Conservation (phyloP, 352 stramenopile species). For the Phytophthora brassicae region DNA sequence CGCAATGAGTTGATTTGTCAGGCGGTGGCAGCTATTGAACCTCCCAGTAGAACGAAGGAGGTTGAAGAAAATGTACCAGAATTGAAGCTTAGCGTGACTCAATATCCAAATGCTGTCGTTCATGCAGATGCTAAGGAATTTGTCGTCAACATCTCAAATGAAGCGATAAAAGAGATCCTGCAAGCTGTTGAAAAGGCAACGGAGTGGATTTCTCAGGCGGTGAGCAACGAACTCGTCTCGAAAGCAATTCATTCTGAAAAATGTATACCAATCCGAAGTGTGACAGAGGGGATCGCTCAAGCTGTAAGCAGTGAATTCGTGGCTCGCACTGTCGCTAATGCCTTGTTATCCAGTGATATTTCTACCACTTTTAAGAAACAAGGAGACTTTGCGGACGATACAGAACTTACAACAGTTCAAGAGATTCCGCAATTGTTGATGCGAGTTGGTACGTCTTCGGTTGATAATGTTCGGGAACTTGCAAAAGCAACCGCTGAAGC, state of each 20-base stretch:
- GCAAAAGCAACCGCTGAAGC: conserved; percentile 12
- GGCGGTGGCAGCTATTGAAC: not conserved
- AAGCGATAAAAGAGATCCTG: conserved; percentile 18
- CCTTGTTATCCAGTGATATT: not conserved
- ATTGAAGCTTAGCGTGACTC: not conserved
- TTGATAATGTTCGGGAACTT: conserved; percentile 3
- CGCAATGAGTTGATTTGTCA: conserved; percentile 18
- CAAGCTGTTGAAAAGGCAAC: conserved; percentile 5
- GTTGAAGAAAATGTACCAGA: not conserved
- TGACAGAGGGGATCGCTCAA: conserved; percentile 3
- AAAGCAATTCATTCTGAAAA: conserved; percentile 7
- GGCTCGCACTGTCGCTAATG: conserved; percentile 1
- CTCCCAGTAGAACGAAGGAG: not conserved
- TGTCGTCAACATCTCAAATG: conserved; percentile 7
- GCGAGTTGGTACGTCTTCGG: not conserved
- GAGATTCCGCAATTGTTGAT: conserved; percentile 2
- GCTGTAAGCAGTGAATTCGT: conserved; percentile 7
- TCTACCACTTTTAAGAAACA: not conserved
- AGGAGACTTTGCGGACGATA: not conserved
- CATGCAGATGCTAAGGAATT: conserved; percentile 21
- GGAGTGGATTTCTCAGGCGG: conserved; percentile 10
- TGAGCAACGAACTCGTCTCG: conserved; percentile 12
- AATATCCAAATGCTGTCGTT: conserved; percentile 10
- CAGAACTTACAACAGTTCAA: not conserved
- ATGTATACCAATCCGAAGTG: not conserved